Base-by-base conservation (phyloP, 129 eudicot species). In the Mikania micrantha region DNA sequence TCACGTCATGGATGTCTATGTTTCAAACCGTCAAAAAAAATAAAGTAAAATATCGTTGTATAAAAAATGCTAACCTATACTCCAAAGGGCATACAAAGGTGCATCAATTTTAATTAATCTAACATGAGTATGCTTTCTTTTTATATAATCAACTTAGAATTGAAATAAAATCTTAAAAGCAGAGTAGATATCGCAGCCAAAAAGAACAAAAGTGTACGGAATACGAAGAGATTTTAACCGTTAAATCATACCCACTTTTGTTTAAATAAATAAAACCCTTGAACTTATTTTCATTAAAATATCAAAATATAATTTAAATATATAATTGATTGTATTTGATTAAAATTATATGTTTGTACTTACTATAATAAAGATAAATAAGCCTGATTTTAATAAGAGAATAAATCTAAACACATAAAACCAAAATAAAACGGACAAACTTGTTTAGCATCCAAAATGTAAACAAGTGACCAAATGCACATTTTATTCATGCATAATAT, bases 391-490 rank as follows among this genome's bases (percentile, higher is more conserved):
- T 11, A 39, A 64, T 24, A 12, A 7, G 15, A 41, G 38, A 40
- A 64, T 64, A 64, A 64, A 42, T 39, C 69, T 39, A 59, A 64
- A 64, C 69, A 63, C 69, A 63, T 39, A 40, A 64, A 64, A 3
- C 27, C 19, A 64, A 64, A 36, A 42, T 5, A 20, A 64, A 38
- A 40, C 40, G 29, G 69, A 64, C 69, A 64, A 64, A 3, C 21
- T 7, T 24, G 21, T 21, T 64, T 64, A 39, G 69, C 20, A 39
- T 10, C 7, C 6, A 40, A 5, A 64, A 5, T 40, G 10, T 19
- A 38, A 40, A 39, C 16, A 41, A 25, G 13, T 25, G 34, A 24
- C 34, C 34, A 16, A 53, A 53, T 24, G 60, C 60, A 53, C 16
- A 24, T 24, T 25, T 53, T 24, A 24, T 53, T 24, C 7, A 35